Evolutionary conservation across 257 asterid genomes (phyloP), one percentile per base, ranked within the genome.

Genomic region (Lantana camara): DNA sequence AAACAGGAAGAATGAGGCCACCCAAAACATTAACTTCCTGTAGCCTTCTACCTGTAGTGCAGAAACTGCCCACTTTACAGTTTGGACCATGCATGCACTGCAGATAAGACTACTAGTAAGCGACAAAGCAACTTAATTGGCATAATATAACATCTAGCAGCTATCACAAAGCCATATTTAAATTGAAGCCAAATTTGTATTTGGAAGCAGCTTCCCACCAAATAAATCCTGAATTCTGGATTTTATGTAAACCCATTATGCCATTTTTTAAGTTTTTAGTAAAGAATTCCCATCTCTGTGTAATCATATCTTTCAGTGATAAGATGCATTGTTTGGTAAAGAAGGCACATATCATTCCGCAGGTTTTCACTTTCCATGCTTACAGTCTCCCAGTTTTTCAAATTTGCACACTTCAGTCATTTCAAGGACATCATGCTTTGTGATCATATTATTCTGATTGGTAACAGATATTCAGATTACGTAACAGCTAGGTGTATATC

Each of bases 51-150:
- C 99, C 99, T 40, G 87, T 88, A 34, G 90, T 87, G 76, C 99
- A 94, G 85, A 76, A 90, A 71, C 48, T 88, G 58, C 88, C 90
- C 60, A 81, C 72, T 80, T 88, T 94, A 73, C 99, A 94, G 51
- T 88, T 94, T 45, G 92, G 95, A 64, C 99, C 99, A 65, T 94
- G 99, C 97, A 90, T 94, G 80, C 99, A 94, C 99, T 94, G 90
- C 69, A 75, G 30, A 63, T 24, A 59, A 80, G 60, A 75, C 41
- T 59, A 52, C 68, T 53, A 64, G 54, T 79, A 54, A 81, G 82
- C 65, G 47, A 49, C 50, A 23, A 22, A 12, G 60, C 54, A 6
- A 40, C 66, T 16, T n/a, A 17, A 67, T 52, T 24, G 42, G 52
- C 22, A 46, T 41, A 59, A 54, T 12, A 42, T 7, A 50, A 61